Evolutionary conservation across 257 asterid species (phyloP), one percentile per base, ranked within the genome.

Genomic region (Penstemon davidsonii): DNA sequence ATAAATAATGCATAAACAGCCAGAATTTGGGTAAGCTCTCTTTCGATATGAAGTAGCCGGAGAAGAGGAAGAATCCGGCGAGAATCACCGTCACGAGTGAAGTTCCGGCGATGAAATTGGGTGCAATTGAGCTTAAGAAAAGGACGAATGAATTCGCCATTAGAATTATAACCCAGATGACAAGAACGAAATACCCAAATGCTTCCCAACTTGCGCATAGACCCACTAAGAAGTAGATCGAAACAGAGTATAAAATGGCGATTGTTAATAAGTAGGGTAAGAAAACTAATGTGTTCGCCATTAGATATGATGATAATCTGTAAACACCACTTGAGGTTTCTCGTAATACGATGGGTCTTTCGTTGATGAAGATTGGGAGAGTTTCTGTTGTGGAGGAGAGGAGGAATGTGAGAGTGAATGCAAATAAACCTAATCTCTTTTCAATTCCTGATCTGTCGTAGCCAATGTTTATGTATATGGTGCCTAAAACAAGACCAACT

Each of bases 321-420:
- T 94, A 94, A 52, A 91, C 87, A 49, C 99, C 99, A 60, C 97
- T 81, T 4, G 99, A 90, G 3, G 93, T 82, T 83, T 94, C 99
- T 65, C 96, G 67, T 0, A 94, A 45, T 0, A 94, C 78, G 64
- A 94, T 94, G 0, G 99, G 97, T 43, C 99, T 69, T 71, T 90
- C 97, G 62, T 86, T 80, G 79, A 94, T 86, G 88, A 87, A 94
- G 40, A 94, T 94, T 1, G 99, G 97, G 0, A 94, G 92, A 2
- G 96, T 91, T 66, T 94, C 96, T 0, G 99, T 91, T 1, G 99
- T 91, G 73, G 96, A 88, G 25, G 99, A 88, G 61, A 94, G 96
- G 63, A 91, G 97, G 60, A 94, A 94, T 0, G 99, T 91, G 4
- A 94, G 91, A 0, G 99, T 91, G 79, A 94, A 94, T 0, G 99